Evolutionary conservation across 352 stramenopile species (phyloP).

Genomic region (Phytophthora cryptogea): DNA sequence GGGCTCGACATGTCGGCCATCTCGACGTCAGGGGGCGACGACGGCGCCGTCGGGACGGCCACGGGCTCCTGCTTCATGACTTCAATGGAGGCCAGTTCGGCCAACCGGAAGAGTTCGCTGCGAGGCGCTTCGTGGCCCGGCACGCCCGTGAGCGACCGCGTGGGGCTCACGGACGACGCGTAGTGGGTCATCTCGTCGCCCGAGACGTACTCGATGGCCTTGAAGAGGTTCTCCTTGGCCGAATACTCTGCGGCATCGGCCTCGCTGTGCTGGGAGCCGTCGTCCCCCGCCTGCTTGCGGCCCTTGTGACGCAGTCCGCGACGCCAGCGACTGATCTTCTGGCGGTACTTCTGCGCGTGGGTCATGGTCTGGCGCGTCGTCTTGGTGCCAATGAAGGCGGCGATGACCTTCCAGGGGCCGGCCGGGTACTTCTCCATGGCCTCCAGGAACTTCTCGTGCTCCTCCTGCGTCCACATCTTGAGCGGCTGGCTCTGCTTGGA

Average conservation of each 20-base stretch:
- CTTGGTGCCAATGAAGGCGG: slow-evolving; percentile 79
- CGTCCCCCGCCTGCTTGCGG: slow-evolving; percentile 62
- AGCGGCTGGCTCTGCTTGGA: slow-evolving; percentile 84
- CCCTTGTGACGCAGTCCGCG: slow-evolving; percentile 81
- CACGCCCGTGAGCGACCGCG: slow-evolving; percentile 42
- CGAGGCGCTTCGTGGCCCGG: slow-evolving; percentile 31
- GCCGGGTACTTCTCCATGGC: slow-evolving; percentile 88
- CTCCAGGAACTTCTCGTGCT: slow-evolving; percentile 87
- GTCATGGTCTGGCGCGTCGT: slow-evolving; percentile 94
- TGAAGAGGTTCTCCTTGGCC: slow-evolving; percentile 63
- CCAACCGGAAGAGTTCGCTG: slow-evolving; percentile 75
- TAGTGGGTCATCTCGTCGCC: slow-evolving; percentile 50
- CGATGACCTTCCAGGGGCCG: slow-evolving; percentile 84
- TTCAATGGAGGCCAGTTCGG: slow-evolving; percentile 75
- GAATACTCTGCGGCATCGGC: slow-evolving; percentile 47
- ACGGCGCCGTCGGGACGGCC: slow-evolving; percentile 12
- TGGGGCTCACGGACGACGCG: slow-evolving; percentile 27
- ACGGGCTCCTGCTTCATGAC: slow-evolving; percentile 72
- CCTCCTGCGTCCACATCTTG: slow-evolving; percentile 86
- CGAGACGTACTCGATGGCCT: slow-evolving; percentile 69
- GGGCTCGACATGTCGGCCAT: slow-evolving; percentile 50
- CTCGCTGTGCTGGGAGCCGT: slow-evolving; percentile 39
- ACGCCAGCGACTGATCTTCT: slow-evolving; percentile 86
- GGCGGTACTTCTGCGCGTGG: slow-evolving; percentile 84
- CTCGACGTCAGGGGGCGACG: slow-evolving; percentile 40